These are phyloP conservation scores for Vitis hybrid DNA, from an alignment of 177 flowering plant genomes.

Conservation along the genomic window DNA sequence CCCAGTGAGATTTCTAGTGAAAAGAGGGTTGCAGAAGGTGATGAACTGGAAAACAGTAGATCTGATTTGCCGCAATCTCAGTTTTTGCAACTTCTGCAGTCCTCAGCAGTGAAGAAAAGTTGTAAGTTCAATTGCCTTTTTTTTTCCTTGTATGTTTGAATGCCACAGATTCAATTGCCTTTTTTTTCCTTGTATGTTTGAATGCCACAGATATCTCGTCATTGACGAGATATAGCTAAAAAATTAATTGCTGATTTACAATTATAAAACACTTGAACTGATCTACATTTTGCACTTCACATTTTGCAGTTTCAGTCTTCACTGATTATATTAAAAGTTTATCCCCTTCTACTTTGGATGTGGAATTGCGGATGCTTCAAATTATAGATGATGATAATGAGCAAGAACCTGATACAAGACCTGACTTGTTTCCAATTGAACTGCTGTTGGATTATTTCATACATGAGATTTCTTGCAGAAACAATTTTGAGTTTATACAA, in stretches of 20 bases:
- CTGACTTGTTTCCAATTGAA: constrained; percentile 62
- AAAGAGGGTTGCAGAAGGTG: constrained; percentile 28
- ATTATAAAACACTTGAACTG: not conserved
- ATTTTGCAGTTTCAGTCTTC: constrained; percentile 68
- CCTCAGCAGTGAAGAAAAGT: constrained; percentile 50
- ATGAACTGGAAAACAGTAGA: constrained; percentile 20
- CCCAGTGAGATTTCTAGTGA: constrained; percentile 41
- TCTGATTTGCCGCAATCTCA: constrained; percentile 42
- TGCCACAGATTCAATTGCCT: not conserved
- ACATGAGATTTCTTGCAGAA: constrained; percentile 70
- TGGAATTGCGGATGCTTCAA: constrained; percentile 96
- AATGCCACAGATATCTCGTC: not conserved
- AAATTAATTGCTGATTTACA: not conserved
- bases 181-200: not conserved
- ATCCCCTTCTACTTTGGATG: constrained; percentile 85
- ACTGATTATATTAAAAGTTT: constrained; percentile 81
- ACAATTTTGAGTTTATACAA: constrained; percentile 89
- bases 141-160: not conserved
- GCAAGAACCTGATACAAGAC: constrained; percentile 54
- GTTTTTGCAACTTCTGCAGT: constrained; percentile 67
- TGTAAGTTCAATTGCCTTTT: constrained; percentile 46
- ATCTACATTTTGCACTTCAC: constrained; percentile 1
- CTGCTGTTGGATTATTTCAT: constrained; percentile 82
- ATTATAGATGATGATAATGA: constrained; percentile 73
- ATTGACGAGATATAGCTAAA: not conserved